Evolutionary conservation across 495 filamentous ascomycete species (phyloP), one percentile per base, ranked within the genome.

Genomic region (Daldinia vernicosa): DNA sequence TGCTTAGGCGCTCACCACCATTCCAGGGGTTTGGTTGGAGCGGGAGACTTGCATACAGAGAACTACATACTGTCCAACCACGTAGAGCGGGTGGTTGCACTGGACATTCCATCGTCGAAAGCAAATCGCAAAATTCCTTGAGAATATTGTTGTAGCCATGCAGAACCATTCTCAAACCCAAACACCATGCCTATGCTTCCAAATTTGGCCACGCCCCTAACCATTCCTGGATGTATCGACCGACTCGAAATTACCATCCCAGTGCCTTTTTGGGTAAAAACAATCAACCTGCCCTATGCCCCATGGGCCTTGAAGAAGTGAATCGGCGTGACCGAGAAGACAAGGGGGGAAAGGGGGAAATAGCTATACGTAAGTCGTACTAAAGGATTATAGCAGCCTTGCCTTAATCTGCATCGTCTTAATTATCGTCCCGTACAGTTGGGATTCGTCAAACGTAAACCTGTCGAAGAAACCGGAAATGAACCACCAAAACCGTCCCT

Each of bases 121-220:
- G 30, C 40, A 57, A 59, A 43, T 56, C 61, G 39, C 9, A 51
- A 22, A 60, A 35, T 27, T 32, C 63, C 28, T 60, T 24, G 64
- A 67, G 30, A 60, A 60, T 56, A 39, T 22, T 7, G 8, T 17
- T n/a, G 27, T 37, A 54, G 24, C 60, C 33, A 69, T 54, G 63
- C 43, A 54, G 17, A 26, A 30, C 33, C 11, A 37, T 45, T 61
- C 60, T 45, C 43, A 17, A 32, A 63, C 65, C 65, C 58, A 32
- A 69, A 72, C 70, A 37, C 70, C 70, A 37, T 66, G 65, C 70
- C 55, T 24, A 72, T 72, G 70, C 65, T 72, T 60, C 64, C 70
- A 56, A 64, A 55, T 71, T 63, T 63, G 63, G 69, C 60, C 45
- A 51, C 37, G 22, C 24, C 37, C 63, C 27, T 45, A 52, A 32